Conservation (phyloP, 2,329 filamentous ascomycete genomes). For the Macrophomina tecta region DNA sequence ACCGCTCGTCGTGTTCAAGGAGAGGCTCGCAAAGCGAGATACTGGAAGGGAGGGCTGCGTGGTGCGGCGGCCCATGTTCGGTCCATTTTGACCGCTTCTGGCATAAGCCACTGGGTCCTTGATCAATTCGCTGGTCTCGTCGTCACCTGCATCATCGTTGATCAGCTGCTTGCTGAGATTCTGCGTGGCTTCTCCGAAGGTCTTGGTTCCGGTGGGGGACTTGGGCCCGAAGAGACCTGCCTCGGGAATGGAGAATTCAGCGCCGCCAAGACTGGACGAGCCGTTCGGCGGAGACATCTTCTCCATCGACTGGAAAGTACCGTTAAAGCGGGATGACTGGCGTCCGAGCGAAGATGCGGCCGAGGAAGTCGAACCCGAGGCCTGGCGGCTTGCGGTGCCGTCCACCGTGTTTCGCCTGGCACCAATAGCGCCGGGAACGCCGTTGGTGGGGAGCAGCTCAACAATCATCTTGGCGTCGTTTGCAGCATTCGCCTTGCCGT, state of each 20-base stretch:
- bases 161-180: conserved; percentile 72
- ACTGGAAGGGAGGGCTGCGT: conserved; percentile 76
- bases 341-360: conserved; percentile 53
- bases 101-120: conserved; percentile 75
- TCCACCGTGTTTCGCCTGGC: conserved; percentile 64
- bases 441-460: conserved; percentile 53
- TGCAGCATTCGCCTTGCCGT: conserved; percentile 67
- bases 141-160: conserved; percentile 70
- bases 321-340: conserved; percentile 66
- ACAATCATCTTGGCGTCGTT: conserved; percentile 65
- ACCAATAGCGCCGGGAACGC: conserved; percentile 42
- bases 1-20: conserved; percentile 69
- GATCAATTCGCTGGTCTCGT: conserved; percentile 74
- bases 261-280: conserved; percentile 60
- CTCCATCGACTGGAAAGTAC: conserved; percentile 66
- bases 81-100: conserved; percentile 65
- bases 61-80: conserved; percentile 65
- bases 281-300: conserved; percentile 65
- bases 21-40: conserved; percentile 70
- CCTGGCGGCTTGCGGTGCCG: conserved; percentile 49
- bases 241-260: conserved; percentile 66
- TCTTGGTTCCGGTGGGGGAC: conserved; percentile 71
- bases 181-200: conserved; percentile 62
- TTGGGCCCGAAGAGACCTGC: conserved; percentile 71
- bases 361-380: conserved; percentile 54